Percentiles rank a stretch among this genome's conserved stretches.
These are phyloP conservation scores for Alternaria panax DNA, from an alignment of 2,329 filamentous ascomycete species.

Conservation along the genomic window DNA sequence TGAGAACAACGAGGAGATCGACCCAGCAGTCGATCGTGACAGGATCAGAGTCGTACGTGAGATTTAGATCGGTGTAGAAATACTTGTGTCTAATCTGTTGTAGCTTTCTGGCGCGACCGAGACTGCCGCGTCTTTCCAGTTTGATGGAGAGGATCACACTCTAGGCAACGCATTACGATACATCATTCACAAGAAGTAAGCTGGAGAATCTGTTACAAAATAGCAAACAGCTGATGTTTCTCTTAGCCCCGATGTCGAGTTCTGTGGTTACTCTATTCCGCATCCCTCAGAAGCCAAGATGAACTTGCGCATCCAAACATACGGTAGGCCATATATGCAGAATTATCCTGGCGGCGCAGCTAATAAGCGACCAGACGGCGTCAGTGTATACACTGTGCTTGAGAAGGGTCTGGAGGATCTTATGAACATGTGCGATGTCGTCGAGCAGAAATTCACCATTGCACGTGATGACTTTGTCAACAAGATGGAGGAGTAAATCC, in stretches of 20 bases:
- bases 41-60: slow-evolving; percentile 55
- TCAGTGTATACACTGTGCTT: slow-evolving; percentile 81
- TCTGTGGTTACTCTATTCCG: slow-evolving; percentile 97
- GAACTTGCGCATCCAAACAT: slow-evolving; percentile 97
- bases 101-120: slow-evolving; percentile 85
- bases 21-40: slow-evolving; percentile 50
- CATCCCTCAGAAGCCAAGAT: slow-evolving; percentile 96
- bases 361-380: slow-evolving; percentile 66
- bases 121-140: slow-evolving; percentile 93
- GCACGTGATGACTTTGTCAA: slow-evolving; percentile 69
- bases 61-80: too few relatives aligned
- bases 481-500: slow-evolving; percentile 36
- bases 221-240: neutral
- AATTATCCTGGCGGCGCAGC: neutral
- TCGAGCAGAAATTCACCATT: slow-evolving; percentile 84
- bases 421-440: slow-evolving; percentile 90
- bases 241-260: slow-evolving; percentile 87
- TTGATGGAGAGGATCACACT: slow-evolving; percentile 92
- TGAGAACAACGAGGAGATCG: slow-evolving; percentile 39
- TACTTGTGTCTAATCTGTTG: slow-evolving; percentile 1
- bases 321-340: slow-evolving; percentile 64
- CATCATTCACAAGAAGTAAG: slow-evolving; percentile 98
- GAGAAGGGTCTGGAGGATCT: slow-evolving; percentile 90
- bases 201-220: neutral
- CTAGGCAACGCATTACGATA: slow-evolving; percentile 92